These are phyloP conservation scores for Pseudocercospora crystallina DNA, from an alignment of 2,329 filamentous ascomycete genomes.

Conservation along the genomic window DNA sequence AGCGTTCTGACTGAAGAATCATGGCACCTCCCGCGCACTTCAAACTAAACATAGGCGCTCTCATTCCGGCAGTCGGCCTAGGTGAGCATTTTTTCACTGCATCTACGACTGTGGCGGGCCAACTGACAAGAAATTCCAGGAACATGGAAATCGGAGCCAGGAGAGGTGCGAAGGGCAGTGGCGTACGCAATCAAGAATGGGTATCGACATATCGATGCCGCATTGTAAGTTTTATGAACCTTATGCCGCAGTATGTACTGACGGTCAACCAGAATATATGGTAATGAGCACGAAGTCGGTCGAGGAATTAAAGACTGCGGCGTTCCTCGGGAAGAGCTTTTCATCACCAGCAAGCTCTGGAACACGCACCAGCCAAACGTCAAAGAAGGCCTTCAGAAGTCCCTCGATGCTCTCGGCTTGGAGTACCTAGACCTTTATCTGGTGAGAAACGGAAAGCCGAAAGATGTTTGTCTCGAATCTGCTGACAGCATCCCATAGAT, in stretches of 20 bases:
- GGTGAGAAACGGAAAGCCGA: no score
- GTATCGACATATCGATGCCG: conserved; percentile 57
- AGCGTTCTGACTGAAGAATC: no score
- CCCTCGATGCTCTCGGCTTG: conserved; percentile 41
- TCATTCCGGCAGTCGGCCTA: conserved; percentile 37
- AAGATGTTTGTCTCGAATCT: conserved; percentile 70
- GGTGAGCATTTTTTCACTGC: no score
- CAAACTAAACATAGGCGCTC: conserved; percentile 36
- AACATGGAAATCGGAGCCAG: conserved; percentile 39
- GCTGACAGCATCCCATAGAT: no score
- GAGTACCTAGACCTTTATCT: conserved; percentile 51
- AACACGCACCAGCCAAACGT: conserved; percentile 39
- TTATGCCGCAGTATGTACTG: no score
- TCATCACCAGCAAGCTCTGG: conserved; percentile 38
- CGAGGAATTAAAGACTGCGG: conserved; percentile 40
- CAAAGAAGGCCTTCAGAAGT: conserved; percentile 36
- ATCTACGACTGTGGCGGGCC: no score
- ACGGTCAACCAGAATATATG: conserved; percentile 39
- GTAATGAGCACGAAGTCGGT: conserved; percentile 47
- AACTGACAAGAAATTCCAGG: no score
- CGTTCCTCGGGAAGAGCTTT: conserved; percentile 37
- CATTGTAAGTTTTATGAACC: no score
- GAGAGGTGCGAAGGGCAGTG: conserved; percentile 44
- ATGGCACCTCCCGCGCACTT: no score
- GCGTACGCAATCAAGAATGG: conserved; percentile 46